Conservation (phyloP, 2,329 filamentous ascomycete species). For the Didymella pomorum region DNA sequence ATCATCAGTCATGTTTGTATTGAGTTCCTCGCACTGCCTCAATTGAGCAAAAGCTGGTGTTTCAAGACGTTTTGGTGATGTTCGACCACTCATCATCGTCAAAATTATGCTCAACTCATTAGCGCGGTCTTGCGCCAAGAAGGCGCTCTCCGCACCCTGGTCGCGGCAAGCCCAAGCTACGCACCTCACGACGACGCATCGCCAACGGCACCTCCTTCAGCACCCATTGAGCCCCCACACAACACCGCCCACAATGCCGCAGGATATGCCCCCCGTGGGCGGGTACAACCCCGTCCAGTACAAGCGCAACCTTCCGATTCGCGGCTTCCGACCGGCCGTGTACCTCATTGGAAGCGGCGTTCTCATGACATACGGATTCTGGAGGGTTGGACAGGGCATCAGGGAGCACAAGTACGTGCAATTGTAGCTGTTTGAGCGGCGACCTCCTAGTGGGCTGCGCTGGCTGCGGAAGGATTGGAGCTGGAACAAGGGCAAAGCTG, state of each 20-base stretch:
- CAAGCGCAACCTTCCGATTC: slow-evolving; percentile 93
- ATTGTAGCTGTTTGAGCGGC: background rate
- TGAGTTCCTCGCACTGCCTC: background rate
- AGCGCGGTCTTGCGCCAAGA: slow-evolving; percentile 27
- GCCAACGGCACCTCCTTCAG: slow-evolving; percentile 30
- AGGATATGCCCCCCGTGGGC: slow-evolving; percentile 95
- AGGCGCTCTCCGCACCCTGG: slow-evolving; percentile 35
- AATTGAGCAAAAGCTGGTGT: slow-evolving; percentile 14
- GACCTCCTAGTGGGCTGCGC: background rate
- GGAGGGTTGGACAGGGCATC: slow-evolving; percentile 80
- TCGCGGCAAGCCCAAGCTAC: slow-evolving; percentile 26
- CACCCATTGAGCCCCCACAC: slow-evolving; percentile 40
- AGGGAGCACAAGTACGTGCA: slow-evolving; percentile 84
- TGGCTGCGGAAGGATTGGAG: background rate
- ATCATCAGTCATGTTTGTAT: slow-evolving; percentile 61
- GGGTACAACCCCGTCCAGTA: slow-evolving; percentile 98
- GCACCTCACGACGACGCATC: slow-evolving; percentile 41
- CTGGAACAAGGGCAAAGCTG: slow-evolving; percentile 20
- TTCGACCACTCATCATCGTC: slow-evolving; percentile 34
- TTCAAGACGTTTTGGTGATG: slow-evolving; percentile 4
- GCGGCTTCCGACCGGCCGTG: slow-evolving; percentile 84
- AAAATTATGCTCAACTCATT: slow-evolving; percentile 40
- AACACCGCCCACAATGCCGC: slow-evolving; percentile 73
- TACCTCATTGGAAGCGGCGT: slow-evolving; percentile 79
- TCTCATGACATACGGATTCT: slow-evolving; percentile 91